Evolutionary conservation across 208 protist species (phyloP).

Genomic region (Wallacemonas sp.): DNA sequence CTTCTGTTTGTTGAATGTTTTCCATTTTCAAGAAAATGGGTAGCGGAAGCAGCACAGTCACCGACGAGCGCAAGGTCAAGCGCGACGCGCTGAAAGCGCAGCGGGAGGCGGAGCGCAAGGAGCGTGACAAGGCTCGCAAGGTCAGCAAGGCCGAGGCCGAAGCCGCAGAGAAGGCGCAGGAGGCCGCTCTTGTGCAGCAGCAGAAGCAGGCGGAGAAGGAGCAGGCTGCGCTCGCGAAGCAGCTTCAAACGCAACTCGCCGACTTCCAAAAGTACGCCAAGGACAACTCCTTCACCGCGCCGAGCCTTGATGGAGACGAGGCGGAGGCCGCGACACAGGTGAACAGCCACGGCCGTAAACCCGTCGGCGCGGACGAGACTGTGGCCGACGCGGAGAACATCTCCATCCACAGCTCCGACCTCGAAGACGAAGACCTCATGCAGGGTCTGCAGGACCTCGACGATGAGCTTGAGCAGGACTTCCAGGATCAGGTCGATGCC

Average conservation of each 20-base stretch:
- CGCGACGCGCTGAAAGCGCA: slow-evolving; percentile 14
- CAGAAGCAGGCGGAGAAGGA: slow-evolving; percentile 26
- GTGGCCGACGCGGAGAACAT: slow-evolving; percentile 28
- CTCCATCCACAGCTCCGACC: slow-evolving; percentile 46
- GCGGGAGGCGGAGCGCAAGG: slow-evolving; percentile 9
- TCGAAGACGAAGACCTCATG: slow-evolving; percentile 36
- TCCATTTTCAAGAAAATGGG: slow-evolving; percentile 15
- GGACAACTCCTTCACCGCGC: neutral
- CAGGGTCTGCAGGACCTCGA: slow-evolving; percentile 40
- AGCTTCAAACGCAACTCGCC: slow-evolving; percentile 9
- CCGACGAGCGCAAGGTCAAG: slow-evolving; percentile 15
- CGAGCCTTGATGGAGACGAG: neutral
- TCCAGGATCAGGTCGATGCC: slow-evolving; percentile 22
- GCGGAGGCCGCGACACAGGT: neutral
- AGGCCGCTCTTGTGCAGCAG: slow-evolving; percentile 21
- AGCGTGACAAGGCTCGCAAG: slow-evolving; percentile 21
- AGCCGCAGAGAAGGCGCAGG: slow-evolving; percentile 25
- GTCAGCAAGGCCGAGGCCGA: slow-evolving; percentile 15
- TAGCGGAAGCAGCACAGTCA: neutral
- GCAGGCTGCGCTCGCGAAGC: slow-evolving; percentile 1
- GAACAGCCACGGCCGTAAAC: neutral
- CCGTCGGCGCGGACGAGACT: slow-evolving; percentile 19
- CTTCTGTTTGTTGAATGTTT: slow-evolving; percentile 5
- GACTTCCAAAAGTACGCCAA: slow-evolving; percentile 11
- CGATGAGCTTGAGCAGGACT: slow-evolving; percentile 43